Conservation (phyloP, 495 filamentous ascomycete species). For the Tuber calosporum region DNA sequence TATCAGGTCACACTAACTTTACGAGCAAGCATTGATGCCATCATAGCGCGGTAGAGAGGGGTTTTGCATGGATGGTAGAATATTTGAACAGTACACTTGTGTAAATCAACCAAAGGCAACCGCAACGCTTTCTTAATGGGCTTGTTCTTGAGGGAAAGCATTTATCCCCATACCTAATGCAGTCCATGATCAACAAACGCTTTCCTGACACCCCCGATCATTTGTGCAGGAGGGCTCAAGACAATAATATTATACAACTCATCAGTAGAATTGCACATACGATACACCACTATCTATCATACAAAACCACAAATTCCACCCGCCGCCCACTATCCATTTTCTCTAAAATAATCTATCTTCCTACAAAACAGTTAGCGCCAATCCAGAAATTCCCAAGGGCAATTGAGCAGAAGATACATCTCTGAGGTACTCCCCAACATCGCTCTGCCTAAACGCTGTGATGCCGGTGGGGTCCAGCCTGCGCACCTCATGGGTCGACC, state of each 20-base stretch:
- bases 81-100: background rate
- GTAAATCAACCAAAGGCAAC: background rate
- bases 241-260: slow-evolving; percentile 20
- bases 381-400: background rate
- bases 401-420: slow-evolving; percentile 47
- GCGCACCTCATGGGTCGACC: slow-evolving; percentile 72
- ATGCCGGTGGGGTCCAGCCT: slow-evolving; percentile 83
- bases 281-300: slow-evolving; percentile 19
- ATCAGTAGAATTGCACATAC: slow-evolving; percentile 12
- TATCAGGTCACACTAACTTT: background rate
- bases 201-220: background rate
- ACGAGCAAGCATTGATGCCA: background rate
- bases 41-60: background rate
- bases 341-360: slow-evolving; percentile 40
- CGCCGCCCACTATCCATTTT: slow-evolving; percentile 9
- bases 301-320: slow-evolving; percentile 21
- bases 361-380: slow-evolving; percentile 23
- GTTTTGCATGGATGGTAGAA: background rate
- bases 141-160: background rate
- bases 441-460: slow-evolving; percentile 74
- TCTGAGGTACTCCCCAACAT: slow-evolving; percentile 85
- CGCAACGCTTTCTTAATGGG: background rate
- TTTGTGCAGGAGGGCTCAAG: background rate
- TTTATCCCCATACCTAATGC: background rate
- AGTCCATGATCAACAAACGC: background rate